A percentile compares a stretch with the other conserved stretches of the same genome.
These are phyloP conservation scores for Geotrichum aggregatum DNA, from an alignment of 1,139 yeast species.

Conservation along the genomic window DNA sequence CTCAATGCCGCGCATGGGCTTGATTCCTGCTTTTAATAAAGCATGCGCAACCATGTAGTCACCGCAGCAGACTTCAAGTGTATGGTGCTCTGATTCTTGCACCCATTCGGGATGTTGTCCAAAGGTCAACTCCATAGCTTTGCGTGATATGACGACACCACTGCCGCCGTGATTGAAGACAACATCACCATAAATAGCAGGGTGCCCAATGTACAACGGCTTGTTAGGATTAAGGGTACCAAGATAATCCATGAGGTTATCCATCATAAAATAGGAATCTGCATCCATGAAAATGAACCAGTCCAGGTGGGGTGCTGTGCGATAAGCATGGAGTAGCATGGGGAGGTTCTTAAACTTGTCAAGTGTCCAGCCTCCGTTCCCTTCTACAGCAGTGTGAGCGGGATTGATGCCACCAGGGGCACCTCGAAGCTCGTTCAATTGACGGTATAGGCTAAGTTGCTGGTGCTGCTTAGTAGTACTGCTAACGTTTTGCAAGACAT, in stretches of 20 bases:
- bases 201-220: slow-evolving; percentile 35
- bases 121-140: slow-evolving; percentile 33
- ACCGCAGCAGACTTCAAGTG: slow-evolving; percentile 37
- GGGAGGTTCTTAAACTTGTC: slow-evolving; percentile 42
- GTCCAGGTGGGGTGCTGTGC: slow-evolving; percentile 32
- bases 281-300: slow-evolving; percentile 42
- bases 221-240: slow-evolving; percentile 28
- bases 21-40: slow-evolving; percentile 24
- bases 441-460: slow-evolving; percentile 33
- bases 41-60: slow-evolving; percentile 38
- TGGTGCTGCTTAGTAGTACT: slow-evolving; percentile 25
- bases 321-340: slow-evolving; percentile 39
- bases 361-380: slow-evolving; percentile 37
- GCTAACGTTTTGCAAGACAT: slow-evolving; percentile 34
- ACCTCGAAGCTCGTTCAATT: slow-evolving; percentile 29
- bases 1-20: background rate
- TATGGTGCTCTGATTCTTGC: slow-evolving; percentile 29
- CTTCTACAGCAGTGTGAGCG: background rate
- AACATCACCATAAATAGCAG: slow-evolving; percentile 25
- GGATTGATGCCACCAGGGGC: slow-evolving; percentile 23
- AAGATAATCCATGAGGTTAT: slow-evolving; percentile 32
- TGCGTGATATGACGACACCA: slow-evolving; percentile 38
- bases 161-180: slow-evolving; percentile 42
- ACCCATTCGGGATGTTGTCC: slow-evolving; percentile 30
- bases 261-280: slow-evolving; percentile 37